Percentiles rank a stretch among this genome's conserved stretches.
Evolutionary conservation across 2,329 filamentous ascomycete genomes (phyloP).

Genomic region (Pleurostoma richardsiae): DNA sequence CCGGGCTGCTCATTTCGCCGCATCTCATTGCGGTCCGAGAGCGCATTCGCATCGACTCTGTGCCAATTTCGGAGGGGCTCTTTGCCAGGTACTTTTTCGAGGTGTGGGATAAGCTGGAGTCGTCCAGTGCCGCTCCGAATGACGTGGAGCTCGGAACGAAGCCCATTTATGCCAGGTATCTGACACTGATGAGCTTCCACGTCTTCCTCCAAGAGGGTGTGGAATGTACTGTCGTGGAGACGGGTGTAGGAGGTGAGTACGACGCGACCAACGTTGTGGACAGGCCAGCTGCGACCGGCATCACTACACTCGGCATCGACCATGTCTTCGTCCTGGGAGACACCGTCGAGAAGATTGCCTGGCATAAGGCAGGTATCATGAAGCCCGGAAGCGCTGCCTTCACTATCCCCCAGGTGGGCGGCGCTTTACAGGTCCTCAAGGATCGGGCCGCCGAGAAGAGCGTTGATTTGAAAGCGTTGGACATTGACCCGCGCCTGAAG

Average conservation of each 20-base stretch:
- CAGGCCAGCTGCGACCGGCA: slow-evolving; percentile 51
- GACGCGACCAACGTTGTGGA: slow-evolving; percentile 65
- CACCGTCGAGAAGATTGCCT: slow-evolving; percentile 62
- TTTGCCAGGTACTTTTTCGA: slow-evolving; percentile 66
- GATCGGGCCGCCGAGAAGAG: slow-evolving; percentile 48
- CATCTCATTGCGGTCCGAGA: slow-evolving; percentile 64
- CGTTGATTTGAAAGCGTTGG: slow-evolving; percentile 40
- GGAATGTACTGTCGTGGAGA: slow-evolving; percentile 60
- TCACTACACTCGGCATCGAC: slow-evolving; percentile 65
- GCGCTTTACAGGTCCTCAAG: slow-evolving; percentile 48
- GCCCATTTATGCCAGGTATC: slow-evolving; percentile 55
- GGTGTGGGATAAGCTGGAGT: slow-evolving; percentile 52
- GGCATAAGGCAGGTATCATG: slow-evolving; percentile 71
- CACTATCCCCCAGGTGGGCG: slow-evolving; percentile 45
- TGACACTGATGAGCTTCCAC: slow-evolving; percentile 64
- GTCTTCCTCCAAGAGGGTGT: slow-evolving; percentile 60
- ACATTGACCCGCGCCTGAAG: slow-evolving; percentile 27
- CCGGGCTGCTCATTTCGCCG: slow-evolving; percentile 65
- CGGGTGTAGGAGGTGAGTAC: slow-evolving; percentile 62
- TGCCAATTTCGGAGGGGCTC: slow-evolving; percentile 49
- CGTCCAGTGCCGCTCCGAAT: slow-evolving; percentile 22
- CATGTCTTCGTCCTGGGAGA: slow-evolving; percentile 59
- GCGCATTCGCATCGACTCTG: slow-evolving; percentile 58
- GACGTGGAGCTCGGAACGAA: slow-evolving; percentile 28
- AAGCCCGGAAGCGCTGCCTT: slow-evolving; percentile 56